Base-by-base conservation (phyloP, 371 early-diverging fungal species). In the Actinomortierella wolfii region DNA sequence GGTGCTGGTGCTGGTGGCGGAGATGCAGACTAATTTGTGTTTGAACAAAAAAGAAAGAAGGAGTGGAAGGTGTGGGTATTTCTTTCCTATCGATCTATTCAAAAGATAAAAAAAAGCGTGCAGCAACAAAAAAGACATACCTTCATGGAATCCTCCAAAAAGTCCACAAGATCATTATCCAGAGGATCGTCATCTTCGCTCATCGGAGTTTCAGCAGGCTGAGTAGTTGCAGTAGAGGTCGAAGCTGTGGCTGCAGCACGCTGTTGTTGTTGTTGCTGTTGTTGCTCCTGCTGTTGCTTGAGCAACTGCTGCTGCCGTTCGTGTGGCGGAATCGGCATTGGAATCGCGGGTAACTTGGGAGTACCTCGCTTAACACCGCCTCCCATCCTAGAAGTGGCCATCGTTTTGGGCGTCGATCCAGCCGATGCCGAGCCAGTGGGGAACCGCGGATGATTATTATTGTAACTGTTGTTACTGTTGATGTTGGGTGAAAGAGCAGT, bases 161-260 rank as follows among this genome's bases (percentile, higher is more conserved):
- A 71, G 34, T 71, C 54, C 8, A 71, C 71, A 28, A 71, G 28
- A 6, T 64, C 71, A 8, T 65, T 66, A 43, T 71, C 71, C 42
- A 71, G 28, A 6, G 64, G 65, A 8, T 65, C 71, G 43, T 71
- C 71, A 7, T 53, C 54, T 14, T 71, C 71, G 29, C 62, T 62
- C 46, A 56, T 8, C 9, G 48, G 60, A 5, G 39, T 57, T 14
- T 54, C 57, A 5, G 61, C 55, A 21, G 43, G 54, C 8, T 44
- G 47, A 18, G 61, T 40, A 4, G 63, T 21, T 8, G 47, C 8
- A 21, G 21, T 21, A 8, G 47, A 24, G 20, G 24, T 11, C 21
- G 47, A 47, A 11, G 34, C 34, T 20, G 20, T 20, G 2, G 44
- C n/a, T 14, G 46, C 20, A 9, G 52, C 28, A 4, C 18, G 39